Evolutionary conservation across 1,139 yeast species (phyloP), one percentile per base, ranked within the genome.

Genomic region (Protomyces inouyei): DNA sequence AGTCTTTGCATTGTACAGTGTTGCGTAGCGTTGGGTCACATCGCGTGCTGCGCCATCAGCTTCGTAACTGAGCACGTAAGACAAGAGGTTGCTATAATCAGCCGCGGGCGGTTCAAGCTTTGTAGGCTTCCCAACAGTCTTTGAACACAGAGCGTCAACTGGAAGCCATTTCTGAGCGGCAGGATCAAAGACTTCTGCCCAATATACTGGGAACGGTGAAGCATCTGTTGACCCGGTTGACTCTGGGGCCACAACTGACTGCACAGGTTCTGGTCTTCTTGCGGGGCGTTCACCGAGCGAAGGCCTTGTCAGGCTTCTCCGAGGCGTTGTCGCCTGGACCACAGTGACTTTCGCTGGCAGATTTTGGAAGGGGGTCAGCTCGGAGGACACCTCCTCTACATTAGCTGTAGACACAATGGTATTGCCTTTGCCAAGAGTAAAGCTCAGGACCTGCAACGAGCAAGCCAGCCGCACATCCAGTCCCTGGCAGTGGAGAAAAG

Each of bases 101-200:
- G 81, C 76, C 64, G 79, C 72, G 0, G 95, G 89, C 0, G 97
- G 97, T 70, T 92, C 97, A 40, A 93, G 79, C 64, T 82, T 80
- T 5, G 92, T 83, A 0, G 92, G 85, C n/a, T 86, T 80, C 72
- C 91, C 97, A 23, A 92, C 83, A 0, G 82, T 76, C 64, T 82
- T 76, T 55, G 85, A 80, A 21, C 84, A 85, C 0, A 86, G 77
- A 0, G 97, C 95, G 71, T 93, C 98, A 0, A 91, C 79, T 3
- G 95, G 84, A n/a, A 90, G 81, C 96, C 97, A 92, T 67, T 81
- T 82, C 66, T 84, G 81, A 3, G 84, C 76, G 67, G 81, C 83
- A 60, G 81, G 81, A 73, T 93, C 93, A 95, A 96, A 93, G 0
- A 88, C 97, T 73, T 93, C 99, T 16, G 85, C 85, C 98, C 98